A percentile compares a stretch with the other conserved stretches of the same genome.
Evolutionary conservation across 2,329 filamentous ascomycete genomes (phyloP).

Genomic region (Sarocladium kiliense): DNA sequence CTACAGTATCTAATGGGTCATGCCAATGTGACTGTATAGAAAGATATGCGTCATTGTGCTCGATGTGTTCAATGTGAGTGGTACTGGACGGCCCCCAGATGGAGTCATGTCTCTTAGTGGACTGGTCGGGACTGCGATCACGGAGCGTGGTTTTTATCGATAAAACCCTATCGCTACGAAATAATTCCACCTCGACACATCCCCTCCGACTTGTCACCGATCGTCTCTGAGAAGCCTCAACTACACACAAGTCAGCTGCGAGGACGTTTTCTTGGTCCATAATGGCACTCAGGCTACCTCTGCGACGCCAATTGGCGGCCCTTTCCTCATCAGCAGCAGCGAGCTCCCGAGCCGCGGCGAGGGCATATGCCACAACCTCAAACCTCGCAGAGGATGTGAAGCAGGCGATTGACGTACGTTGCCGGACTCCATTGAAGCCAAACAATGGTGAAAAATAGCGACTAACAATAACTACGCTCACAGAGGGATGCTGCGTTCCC

Average conservation of each 20-base stretch:
- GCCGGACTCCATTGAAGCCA: not conserved
- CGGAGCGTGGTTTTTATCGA: slow-evolving; percentile 9
- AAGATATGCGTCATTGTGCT: not conserved
- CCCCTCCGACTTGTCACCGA: not conserved
- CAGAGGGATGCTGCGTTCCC: slow-evolving; percentile 37
- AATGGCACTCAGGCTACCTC: slow-evolving; percentile 36
- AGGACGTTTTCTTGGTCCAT: slow-evolving; percentile 7
- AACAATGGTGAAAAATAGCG: no score
- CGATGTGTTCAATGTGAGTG: not conserved
- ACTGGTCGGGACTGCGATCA: not conserved
- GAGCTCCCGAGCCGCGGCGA: slow-evolving; percentile 20
- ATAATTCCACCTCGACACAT: not conserved
- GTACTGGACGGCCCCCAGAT: not conserved
- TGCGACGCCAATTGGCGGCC: slow-evolving; percentile 31
- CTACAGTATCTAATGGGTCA: not conserved
- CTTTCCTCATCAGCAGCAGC: slow-evolving; percentile 17
- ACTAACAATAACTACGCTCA: no score
- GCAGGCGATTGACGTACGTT: slow-evolving; percentile 28
- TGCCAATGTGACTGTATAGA: not conserved
- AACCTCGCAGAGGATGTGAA: slow-evolving; percentile 28
- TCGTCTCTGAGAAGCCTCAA: not conserved
- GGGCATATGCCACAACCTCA: slow-evolving; percentile 20
- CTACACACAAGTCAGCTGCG: not conserved
- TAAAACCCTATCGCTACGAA: not conserved
- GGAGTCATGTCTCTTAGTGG: not conserved